Evolutionary conservation across 305 asterid genomes (phyloP).

Genomic region (Caryopteris hybrid): DNA sequence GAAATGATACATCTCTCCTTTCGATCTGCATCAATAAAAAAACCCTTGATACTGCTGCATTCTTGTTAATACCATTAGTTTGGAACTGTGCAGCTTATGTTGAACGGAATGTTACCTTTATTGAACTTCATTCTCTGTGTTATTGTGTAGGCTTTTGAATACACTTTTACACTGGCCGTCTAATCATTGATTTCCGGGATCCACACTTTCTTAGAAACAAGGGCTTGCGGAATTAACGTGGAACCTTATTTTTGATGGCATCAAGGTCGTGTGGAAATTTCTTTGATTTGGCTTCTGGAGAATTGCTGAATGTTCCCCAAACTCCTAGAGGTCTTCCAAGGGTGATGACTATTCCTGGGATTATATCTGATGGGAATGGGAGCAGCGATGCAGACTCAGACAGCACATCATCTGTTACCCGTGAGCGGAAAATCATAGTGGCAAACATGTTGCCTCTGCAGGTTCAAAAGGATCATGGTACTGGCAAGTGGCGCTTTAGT

Average conservation of each 20-base stretch:
- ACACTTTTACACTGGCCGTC: neutral
- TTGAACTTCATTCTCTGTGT: neutral
- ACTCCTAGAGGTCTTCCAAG: constrained; percentile 77
- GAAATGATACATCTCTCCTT: neutral
- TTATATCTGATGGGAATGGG: constrained; percentile 51
- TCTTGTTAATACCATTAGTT: neutral
- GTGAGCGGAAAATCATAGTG: constrained; percentile 65
- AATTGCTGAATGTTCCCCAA: constrained; percentile 48
- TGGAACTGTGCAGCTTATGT: neutral
- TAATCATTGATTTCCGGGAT: constrained; percentile 12
- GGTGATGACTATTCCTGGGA: constrained; percentile 70
- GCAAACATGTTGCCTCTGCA: constrained; percentile 82
- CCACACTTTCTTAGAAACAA: constrained; percentile 16
- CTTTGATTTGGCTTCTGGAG: constrained; percentile 66
- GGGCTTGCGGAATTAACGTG: constrained; percentile 8
- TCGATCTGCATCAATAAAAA: too few species aligned
- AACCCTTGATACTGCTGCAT: too few species aligned
- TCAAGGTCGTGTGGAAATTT: constrained; percentile 60
- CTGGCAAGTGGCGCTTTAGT: constrained; percentile 61
- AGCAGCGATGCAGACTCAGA: constrained; percentile 74
- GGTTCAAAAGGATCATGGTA: constrained; percentile 49
- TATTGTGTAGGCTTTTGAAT: constrained; percentile 21
- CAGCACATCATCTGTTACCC: constrained; percentile 42
- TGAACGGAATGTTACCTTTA: neutral
- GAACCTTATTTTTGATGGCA: constrained; percentile 37